A percentile compares a stretch with the other conserved stretches of the same genome.
Conservation (phyloP, 768 basidiomycete species). For the Rhizopogon sp. region DNA sequence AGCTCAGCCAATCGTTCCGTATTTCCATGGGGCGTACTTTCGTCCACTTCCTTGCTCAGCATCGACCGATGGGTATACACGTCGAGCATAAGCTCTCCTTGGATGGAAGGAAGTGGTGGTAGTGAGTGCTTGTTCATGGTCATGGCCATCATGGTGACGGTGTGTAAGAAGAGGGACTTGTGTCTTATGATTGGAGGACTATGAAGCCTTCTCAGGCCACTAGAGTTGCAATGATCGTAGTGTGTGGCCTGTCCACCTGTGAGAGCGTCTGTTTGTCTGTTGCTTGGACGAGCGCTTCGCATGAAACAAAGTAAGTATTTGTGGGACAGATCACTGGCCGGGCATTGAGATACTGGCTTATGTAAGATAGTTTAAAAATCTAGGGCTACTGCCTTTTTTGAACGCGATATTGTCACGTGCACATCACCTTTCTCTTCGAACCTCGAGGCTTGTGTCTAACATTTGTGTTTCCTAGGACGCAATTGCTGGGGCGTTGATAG, state of each 20-base stretch:
- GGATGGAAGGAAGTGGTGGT: constrained; percentile 51
- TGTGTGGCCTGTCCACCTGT: not conserved
- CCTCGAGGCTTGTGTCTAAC: not conserved
- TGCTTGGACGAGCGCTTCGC: not conserved
- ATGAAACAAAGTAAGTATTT: not conserved
- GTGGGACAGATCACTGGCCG: no score
- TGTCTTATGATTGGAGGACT: not conserved
- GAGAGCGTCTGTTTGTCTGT: not conserved
- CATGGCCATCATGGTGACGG: not conserved
- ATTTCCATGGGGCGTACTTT: constrained; percentile 42
- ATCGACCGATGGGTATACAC: constrained; percentile 47
- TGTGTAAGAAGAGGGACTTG: not conserved
- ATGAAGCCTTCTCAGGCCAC: not conserved
- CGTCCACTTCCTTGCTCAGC: constrained; percentile 32
- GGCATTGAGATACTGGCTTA: no score
- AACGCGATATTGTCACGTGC: not conserved
- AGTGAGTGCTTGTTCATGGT: constrained; percentile 11
- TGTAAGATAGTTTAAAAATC: no score
- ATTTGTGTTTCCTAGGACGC: not conserved
- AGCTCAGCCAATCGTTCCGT: constrained; percentile 55
- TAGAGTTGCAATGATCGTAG: not conserved
- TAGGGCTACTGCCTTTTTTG: not conserved
- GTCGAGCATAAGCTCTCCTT: constrained; percentile 54
- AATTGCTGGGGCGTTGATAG: not conserved
- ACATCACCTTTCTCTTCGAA: not conserved